phyloP scores from a whole-genome alignment of 2,329 filamentous ascomycete genomes.

The Ophiocordyceps polyrhachis-furcata region DNA sequence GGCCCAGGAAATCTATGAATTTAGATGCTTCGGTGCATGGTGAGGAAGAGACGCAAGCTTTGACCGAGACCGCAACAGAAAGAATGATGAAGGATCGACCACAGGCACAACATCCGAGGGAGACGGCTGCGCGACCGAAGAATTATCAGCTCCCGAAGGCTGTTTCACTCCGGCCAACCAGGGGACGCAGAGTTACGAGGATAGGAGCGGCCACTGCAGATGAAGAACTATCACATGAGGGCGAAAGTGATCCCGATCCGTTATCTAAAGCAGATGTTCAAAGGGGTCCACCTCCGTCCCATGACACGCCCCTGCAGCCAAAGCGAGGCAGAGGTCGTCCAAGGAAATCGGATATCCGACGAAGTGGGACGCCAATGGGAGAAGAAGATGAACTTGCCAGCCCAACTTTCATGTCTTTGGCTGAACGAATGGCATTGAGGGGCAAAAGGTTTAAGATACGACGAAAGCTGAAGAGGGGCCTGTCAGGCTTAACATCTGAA shows the following conservation, averaged over 20 bases:
- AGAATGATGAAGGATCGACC: neutral
- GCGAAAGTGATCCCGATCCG: neutral
- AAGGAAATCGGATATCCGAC: constrained; percentile 5
- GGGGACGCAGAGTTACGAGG: constrained; percentile 9
- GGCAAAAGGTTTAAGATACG: constrained; percentile 35
- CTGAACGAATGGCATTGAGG: constrained; percentile 33
- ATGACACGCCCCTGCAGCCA: neutral
- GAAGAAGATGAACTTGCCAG: constrained; percentile 4
- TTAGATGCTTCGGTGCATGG: neutral
- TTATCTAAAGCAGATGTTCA: neutral
- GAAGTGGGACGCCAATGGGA: neutral
- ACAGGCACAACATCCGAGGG: neutral
- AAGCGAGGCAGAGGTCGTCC: constrained; percentile 7
- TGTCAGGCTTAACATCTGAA: neutral
- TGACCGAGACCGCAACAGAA: neutral
- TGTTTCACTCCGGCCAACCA: constrained; percentile 6
- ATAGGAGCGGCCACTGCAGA: constrained; percentile 6
- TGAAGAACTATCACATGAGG: neutral
- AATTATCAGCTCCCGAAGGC: neutral
- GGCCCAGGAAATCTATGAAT: constrained; percentile 8
- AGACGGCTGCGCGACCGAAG: neutral
- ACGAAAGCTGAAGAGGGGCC: constrained; percentile 9
- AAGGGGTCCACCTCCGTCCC: neutral
- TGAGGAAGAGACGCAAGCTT: neutral
- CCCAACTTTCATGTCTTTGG: constrained; percentile 31